Base-by-base conservation (phyloP, 306 rosid genomes). In the Geum urbanum region DNA sequence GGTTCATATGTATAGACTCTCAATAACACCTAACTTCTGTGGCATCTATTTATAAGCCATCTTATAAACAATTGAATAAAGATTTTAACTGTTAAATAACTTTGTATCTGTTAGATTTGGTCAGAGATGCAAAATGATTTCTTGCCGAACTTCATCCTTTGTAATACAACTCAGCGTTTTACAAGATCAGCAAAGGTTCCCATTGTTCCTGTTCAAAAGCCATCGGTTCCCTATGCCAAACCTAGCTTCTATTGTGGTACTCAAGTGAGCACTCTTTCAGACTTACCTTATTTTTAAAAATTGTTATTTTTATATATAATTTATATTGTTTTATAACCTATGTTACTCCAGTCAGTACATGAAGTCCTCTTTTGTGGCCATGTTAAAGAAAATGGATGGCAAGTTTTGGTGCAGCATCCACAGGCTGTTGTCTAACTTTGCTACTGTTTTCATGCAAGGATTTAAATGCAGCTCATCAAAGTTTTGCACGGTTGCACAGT, bases 101-200 rank as follows among this genome's bases (percentile, higher is more conserved):
- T 75, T 75, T 79, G 47, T 81, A 49, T 69, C 56, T 84, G 75
- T 70, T 73, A 94, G 98, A 94, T 94, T 74, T 94, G 96, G 97
- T 90, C 92, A 24, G 98, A 94, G 92, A 90, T 94, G 97, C 98
- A 94, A 77, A 90, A 75, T 60, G 98, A 94, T 75, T 94, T 90
- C 81, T 77, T 90, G 84, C 97, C 96, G 14, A 94, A 88, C 76
- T 94, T 90, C 79, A 79, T 94, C 80, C 96, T 94, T 54, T 90
- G 97, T 84, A 94, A 94, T 75, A 94, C 97, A 52, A 94, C 97
- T 72, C 98, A 94, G 78, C 92, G 97, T 50, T 94, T 90, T 80
- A 82, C 89, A 73, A 80, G 98, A 62, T 86, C 96, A 77, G 86
- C 94, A 54, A 90, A 84, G 83, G 84, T 87, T 73, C 81, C 85